These are phyloP conservation scores for Fusarium incarnatum DNA, from an alignment of 2,329 filamentous ascomycete genomes.

Conservation along the genomic window DNA sequence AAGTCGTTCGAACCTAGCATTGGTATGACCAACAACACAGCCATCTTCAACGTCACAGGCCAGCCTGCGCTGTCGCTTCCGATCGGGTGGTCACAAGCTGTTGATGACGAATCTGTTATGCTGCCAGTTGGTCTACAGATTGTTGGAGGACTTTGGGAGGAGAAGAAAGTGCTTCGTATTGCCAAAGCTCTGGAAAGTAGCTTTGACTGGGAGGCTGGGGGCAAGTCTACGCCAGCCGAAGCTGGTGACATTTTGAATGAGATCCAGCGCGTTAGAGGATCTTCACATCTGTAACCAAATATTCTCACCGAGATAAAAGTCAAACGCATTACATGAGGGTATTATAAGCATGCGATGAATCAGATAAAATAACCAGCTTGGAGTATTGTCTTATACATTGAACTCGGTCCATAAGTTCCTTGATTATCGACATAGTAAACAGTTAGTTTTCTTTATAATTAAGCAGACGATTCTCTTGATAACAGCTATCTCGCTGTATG, in stretches of 20 bases:
- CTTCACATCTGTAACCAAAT: constrained; percentile 8
- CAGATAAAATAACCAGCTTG: neutral
- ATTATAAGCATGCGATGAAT: neutral
- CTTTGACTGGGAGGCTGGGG: constrained; percentile 55
- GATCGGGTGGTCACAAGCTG: constrained; percentile 58
- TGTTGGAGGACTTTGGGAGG: constrained; percentile 64
- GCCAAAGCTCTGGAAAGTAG: constrained; percentile 60
- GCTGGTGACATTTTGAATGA: constrained; percentile 1
- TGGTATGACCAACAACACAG: constrained; percentile 67
- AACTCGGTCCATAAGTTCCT: neutral
- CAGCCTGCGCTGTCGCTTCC: constrained; percentile 67
- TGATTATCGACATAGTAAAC: neutral
- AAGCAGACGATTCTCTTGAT: neutral
- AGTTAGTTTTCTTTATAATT: neutral
- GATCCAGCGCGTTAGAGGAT: neutral
- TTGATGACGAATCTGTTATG: constrained; percentile 48
- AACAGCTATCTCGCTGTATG: neutral
- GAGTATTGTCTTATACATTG: neutral
- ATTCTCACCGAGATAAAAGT: neutral
- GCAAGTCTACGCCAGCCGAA: neutral
- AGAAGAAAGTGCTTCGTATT: constrained; percentile 58
- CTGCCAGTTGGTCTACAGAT: constrained; percentile 68
- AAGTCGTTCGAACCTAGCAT: constrained; percentile 63
- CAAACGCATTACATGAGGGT: neutral
- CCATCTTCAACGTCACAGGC: constrained; percentile 67